A percentile compares a stretch with the other conserved stretches of the same genome.
Conservation (phyloP, 108 stramenopile species). For the Nannochloropsis salina region DNA sequence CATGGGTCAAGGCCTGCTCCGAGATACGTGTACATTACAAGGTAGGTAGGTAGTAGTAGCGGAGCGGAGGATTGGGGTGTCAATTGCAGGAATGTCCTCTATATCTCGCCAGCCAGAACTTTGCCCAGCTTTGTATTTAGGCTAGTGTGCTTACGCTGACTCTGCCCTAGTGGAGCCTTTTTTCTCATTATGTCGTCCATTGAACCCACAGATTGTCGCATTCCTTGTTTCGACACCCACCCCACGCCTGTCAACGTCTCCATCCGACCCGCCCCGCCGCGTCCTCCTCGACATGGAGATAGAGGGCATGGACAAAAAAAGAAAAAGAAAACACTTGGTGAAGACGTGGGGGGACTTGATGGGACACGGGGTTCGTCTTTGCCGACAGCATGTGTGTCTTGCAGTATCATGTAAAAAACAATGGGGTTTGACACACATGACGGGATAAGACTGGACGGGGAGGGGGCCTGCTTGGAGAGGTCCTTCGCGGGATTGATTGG, state of each 20-base stretch:
- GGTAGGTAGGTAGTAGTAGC: background rate
- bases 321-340: background rate
- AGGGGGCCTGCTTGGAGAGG: background rate
- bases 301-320: background rate
- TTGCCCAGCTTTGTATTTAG: too few relatives aligned
- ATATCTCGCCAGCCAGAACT: too few relatives aligned
- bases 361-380: background rate
- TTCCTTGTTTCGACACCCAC: conserved; percentile 12
- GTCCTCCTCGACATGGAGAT: background rate
- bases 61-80: too few relatives aligned
- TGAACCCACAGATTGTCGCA: background rate
- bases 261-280: conserved; percentile 8
- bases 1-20: conserved; percentile 4
- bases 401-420: background rate
- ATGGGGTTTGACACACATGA: background rate
- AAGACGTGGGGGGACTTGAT: background rate
- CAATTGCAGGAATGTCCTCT: too few relatives aligned
- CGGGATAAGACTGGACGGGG: background rate
- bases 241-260: conserved; percentile 26
- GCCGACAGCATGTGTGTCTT: background rate
- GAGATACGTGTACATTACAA: background rate
- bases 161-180: background rate
- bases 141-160: too few relatives aligned
- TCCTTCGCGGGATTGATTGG: too few relatives aligned
- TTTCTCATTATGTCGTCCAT: background rate